Base-by-base conservation (phyloP, 2,329 filamentous ascomycete species). In the Aspergillus pseudonomiae region DNA sequence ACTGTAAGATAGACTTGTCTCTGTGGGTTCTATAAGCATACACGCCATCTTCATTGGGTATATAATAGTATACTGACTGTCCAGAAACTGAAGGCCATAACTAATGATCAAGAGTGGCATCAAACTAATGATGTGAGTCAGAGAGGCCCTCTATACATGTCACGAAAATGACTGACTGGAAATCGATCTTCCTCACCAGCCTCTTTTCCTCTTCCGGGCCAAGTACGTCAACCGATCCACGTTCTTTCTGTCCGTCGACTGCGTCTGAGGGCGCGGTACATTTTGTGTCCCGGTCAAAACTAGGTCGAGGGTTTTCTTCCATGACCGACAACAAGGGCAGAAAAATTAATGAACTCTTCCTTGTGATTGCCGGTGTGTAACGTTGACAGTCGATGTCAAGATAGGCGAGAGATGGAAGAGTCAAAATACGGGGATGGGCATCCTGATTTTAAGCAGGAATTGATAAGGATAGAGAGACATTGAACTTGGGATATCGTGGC, bases 71-170 rank as follows among this genome's bases (percentile, higher is more conserved):
- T 28, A 53, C 61, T 48, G 61, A 67, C 65, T 77, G 66, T 77
- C 75, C 16, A 76, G 65, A 36, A 70, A 75, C 50, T 77, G 75
- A 19, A 71, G 63, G 14, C 64, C 63, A 26, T 69, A 70, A 14
- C 63, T 65, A 36, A 67, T 45, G 10, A 65, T 67, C 7, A 70
- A 54, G 14, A 70, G 54, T 6, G 69, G 69, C 65, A 70, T 68
- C 5, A 70, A 46, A n/a, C 66, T 68, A 12, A 30, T 41, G 50
- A 11, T 3, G 14, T 32, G 1, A 53, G 50, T n/a, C 16, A 53
- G 12, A 4, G 3, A 21, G 10, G 9, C 3, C 26, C 6, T 6
- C 14, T 6, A 3, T 34, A 9, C 4, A 53, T 12, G 19, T 34
- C 4, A 2, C 4, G 1, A 28, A 10, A 16, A 43, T 21, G 28